Conservation (phyloP, 2,329 filamentous ascomycete species). For the Aureobasidium pullulans region DNA sequence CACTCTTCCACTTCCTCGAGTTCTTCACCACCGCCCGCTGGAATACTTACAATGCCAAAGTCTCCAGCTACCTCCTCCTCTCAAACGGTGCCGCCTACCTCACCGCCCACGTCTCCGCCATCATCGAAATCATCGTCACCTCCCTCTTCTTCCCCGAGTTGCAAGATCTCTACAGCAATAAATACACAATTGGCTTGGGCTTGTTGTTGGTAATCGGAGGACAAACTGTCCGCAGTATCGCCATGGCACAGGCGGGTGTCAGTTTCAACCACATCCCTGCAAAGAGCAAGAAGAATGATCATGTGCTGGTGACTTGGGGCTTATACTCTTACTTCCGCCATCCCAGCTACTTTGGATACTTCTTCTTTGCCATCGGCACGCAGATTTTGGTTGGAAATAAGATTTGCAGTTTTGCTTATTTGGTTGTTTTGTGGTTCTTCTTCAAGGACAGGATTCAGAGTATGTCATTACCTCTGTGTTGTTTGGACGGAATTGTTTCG, state of each 20-base stretch:
- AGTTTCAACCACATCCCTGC: conserved; percentile 89
- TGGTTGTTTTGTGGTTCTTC: conserved; percentile 73
- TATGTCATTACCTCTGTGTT: too few species aligned
- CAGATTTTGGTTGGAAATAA: conserved; percentile 84
- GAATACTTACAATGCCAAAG: conserved; percentile 66
- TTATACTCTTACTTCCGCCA: conserved; percentile 73
- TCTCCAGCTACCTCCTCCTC: conserved; percentile 73
- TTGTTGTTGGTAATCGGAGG: conserved; percentile 59
- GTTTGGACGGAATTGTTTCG: too few species aligned
- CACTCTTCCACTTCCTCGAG: conserved; percentile 90
- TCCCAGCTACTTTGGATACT: conserved; percentile 95
- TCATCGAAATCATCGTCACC: conserved; percentile 63
- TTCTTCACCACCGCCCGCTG: conserved; percentile 82
- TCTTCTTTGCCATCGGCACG: conserved; percentile 95
- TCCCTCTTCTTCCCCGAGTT: conserved; percentile 45
- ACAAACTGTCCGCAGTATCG: conserved; percentile 67
- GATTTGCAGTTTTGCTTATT: conserved; percentile 68
- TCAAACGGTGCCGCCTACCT: conserved; percentile 81
- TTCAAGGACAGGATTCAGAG: conserved; percentile 64
- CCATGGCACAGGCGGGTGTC: conserved; percentile 81
- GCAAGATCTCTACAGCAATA: conserved; percentile 37
- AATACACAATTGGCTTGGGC: conserved; percentile 45
- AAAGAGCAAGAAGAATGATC: conserved; percentile 57
- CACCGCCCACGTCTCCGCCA: conserved; percentile 68
- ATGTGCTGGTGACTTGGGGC: conserved; percentile 75